phyloP scores from a whole-genome alignment of 2,329 filamentous ascomycete genomes.

The Verticillium isaacii region DNA sequence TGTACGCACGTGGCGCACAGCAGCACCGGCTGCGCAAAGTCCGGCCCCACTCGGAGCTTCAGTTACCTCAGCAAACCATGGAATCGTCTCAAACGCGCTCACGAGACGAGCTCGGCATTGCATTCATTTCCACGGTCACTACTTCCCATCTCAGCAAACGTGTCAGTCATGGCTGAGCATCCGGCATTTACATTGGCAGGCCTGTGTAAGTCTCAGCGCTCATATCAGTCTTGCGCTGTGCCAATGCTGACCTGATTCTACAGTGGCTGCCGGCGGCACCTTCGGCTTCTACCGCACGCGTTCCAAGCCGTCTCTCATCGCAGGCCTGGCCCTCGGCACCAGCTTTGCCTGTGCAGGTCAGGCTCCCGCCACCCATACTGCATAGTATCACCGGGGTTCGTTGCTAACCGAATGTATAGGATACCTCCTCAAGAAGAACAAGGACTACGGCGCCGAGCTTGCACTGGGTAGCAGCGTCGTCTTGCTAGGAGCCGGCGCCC shows the following conservation, averaged over 20 bases:
- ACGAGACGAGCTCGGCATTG: neutral
- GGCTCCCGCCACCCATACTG: neutral
- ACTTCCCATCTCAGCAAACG: neutral
- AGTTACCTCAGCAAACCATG: neutral
- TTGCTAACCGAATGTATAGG: slow-evolving; percentile 16
- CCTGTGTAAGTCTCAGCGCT: slow-evolving; percentile 23
- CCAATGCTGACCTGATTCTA: neutral
- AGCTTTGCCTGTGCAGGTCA: slow-evolving; percentile 26
- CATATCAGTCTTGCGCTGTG: neutral
- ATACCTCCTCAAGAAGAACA: slow-evolving; percentile 35
- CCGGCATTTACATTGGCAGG: slow-evolving; percentile 34
- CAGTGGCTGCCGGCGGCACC: slow-evolving; percentile 27
- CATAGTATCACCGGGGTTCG: neutral
- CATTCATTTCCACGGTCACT: neutral
- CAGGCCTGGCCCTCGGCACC: slow-evolving; percentile 23
- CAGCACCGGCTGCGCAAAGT: no score
- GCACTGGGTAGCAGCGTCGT: slow-evolving; percentile 33
- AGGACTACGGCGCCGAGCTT: slow-evolving; percentile 35
- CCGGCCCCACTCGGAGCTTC: no score
- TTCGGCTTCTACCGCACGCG: slow-evolving; percentile 23
- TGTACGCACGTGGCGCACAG: no score
- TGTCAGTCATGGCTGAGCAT: slow-evolving; percentile 29
- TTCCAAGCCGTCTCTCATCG: slow-evolving; percentile 26
- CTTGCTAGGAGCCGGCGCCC: slow-evolving; percentile 29
- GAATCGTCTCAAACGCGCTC: neutral